Evolutionary conservation across 768 basidiomycete genomes (phyloP), one percentile per base, ranked within the genome.

Genomic region (Xerocomellus intermedius): DNA sequence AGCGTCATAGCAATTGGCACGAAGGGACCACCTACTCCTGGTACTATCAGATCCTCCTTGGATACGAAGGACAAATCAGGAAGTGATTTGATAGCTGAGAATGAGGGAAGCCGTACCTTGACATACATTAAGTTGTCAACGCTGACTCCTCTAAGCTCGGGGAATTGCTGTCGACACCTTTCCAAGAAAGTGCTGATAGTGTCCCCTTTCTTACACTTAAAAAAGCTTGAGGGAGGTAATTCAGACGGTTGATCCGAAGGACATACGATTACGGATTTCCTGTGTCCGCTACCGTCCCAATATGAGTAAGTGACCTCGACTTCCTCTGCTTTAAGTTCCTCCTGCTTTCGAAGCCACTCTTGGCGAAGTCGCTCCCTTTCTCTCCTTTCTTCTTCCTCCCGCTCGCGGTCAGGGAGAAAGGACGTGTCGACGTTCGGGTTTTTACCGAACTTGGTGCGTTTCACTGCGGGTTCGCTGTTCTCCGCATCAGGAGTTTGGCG

Each of bases 91-190:
- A 51, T 44, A 19, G 7, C 10, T 22, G 30, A 38, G 41, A 26
- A 47, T 32, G 42, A 43, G 51, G 49, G 3, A 48, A 44, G 16
- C 54, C 80, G 52, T 55, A 89, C 91, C 83, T 98, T 98, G 73
- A 99, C 83, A 74, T 98, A 99, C 95, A 98, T 98, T 36, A 99
- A 73, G 69, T 98, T 99, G 73, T 99, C 97, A 19, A 91, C 94
- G 51, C 85, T 90, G 45, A 94, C 84, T 9, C 88, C 87, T 50
- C 95, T 76, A 37, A 99, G 79, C 72, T 98, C 95, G 3, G 95
- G 89, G 67, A 97, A 92, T 63, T 98, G 95, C 48, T 84, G 82
- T 28, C 95, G 81, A 64, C 94, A 97, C 72, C 94, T 98, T 65
- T 95, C 92, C 61, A 99, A 75, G 73, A 99, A 98, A 9, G 74